Base-by-base conservation (phyloP, 1,139 yeast genomes). In the Pichia sp. region DNA sequence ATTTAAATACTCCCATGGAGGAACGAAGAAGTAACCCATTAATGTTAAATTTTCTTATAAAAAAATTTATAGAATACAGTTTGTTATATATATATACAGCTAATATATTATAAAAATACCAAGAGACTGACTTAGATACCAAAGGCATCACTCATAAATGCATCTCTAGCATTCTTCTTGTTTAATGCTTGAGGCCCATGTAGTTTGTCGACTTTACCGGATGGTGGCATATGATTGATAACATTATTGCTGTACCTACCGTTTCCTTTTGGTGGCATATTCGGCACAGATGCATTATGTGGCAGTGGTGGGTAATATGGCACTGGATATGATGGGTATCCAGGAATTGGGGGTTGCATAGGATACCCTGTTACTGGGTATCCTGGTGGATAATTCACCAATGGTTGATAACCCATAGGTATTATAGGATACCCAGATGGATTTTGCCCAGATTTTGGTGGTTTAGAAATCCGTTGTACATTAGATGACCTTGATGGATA, bases 141-240 rank as follows among this genome's bases (percentile, higher is more conserved):
- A 55, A 63, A 66, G 34, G 56, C 60, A 11, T 62, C 66, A 25
- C 58, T 58, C 62, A 62, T 59, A 35, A 66, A 58, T 2, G 67
- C 67, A 46, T 58, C 54, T 43, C 69, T 53, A 10, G 66, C 62
- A 44, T 58, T 56, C 25, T 52, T 56, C 45, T 60, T 64, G 43
- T 57, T 56, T 6, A 51, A 40, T 4, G 51, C 45, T 9, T 46
- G 48, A 18, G 53, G 56, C 3, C 63, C 64, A 46, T 62, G 66
- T 7, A 60, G 45, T 39, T 54, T 58, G 44, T 56, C 60, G 38
- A 54, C 48, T 34, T 53, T 54, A 1, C 49, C 55, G 3, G 59
- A 49, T 7, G 63, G 59, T 11, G 66, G 64, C 54, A 61, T 50
- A 27, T 56, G 56, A n/a, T 47, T 48, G 27, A 63, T 58, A 8